Evolutionary conservation across 139 green algal species (phyloP).

Genomic region (Marvania coccoides): DNA sequence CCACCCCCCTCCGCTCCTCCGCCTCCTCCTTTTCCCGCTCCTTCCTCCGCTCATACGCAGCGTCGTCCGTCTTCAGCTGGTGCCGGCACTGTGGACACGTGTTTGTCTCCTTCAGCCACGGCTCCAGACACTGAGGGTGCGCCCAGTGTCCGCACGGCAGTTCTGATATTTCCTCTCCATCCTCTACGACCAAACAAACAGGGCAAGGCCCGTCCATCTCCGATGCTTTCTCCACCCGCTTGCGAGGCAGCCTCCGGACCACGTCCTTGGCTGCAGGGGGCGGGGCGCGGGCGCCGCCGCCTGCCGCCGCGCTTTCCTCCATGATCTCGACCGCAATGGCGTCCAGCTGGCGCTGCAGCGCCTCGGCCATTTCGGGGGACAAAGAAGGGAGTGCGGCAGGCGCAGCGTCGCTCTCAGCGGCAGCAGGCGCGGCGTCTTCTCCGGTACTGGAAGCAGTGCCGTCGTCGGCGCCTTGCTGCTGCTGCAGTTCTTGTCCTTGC

Average conservation of each 20-base stretch:
- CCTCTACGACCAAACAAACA: conserved; percentile 38
- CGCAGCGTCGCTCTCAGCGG: background rate
- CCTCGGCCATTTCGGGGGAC: background rate
- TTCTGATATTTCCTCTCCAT: conserved; percentile 53
- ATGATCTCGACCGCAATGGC: conserved; percentile 18
- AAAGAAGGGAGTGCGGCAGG: background rate
- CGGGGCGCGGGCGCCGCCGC: background rate
- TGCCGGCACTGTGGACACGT: conserved; percentile 61
- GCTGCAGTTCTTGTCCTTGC: background rate
- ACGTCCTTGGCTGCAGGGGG: conserved; percentile 34
- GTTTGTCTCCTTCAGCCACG: conserved; percentile 68
- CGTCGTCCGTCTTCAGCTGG: conserved; percentile 62
- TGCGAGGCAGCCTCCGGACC: conserved; percentile 20
- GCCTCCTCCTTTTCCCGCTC: conserved; percentile 47
- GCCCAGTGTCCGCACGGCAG: conserved; percentile 67
- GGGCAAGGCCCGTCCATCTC: conserved; percentile 27
- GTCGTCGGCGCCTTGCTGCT: background rate
- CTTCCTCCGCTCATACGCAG: conserved; percentile 65
- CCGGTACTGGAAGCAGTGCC: conserved; percentile 1
- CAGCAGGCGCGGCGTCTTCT: background rate
- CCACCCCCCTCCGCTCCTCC: conserved; percentile 45
- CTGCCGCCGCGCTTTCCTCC: conserved; percentile 11
- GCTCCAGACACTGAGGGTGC: conserved; percentile 64
- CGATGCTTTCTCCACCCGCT: conserved; percentile 7
- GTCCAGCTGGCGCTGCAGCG: conserved; percentile 5